Evolutionary conservation across 495 filamentous ascomycete species (phyloP).

Genomic region (Paragyromitra xinjiangensis): DNA sequence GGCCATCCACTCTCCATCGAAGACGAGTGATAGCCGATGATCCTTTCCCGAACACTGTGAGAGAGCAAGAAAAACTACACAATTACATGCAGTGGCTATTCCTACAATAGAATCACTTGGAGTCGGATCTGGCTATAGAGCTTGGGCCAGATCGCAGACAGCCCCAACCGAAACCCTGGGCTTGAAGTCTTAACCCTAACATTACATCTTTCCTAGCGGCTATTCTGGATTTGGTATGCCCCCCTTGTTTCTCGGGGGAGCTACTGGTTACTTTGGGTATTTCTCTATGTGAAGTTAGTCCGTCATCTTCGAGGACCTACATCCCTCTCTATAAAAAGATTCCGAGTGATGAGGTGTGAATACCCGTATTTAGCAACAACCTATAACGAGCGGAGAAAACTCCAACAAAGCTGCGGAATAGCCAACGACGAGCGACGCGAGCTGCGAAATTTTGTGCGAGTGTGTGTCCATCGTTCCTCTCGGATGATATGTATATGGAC

Average conservation of each 20-base stretch:
- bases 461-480: slow-evolving; percentile 23
- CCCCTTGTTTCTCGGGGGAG: not conserved
- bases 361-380: slow-evolving; percentile 22
- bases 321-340: slow-evolving; percentile 32
- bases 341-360: slow-evolving; percentile 48
- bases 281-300: not conserved
- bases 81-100: not conserved
- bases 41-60: slow-evolving; percentile 31
- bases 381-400: not conserved
- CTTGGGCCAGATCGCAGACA: not conserved
- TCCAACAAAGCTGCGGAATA: slow-evolving; percentile 17
- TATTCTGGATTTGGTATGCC: not conserved
- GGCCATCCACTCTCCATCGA: not conserved
- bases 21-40: slow-evolving; percentile 43
- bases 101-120: not conserved
- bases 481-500: slow-evolving; percentile 41
- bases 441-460: not conserved
- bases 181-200: not conserved
- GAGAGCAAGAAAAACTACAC: not conserved
- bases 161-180: not conserved
- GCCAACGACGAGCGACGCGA: slow-evolving; percentile 22
- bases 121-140: not conserved
- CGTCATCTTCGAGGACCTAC: slow-evolving; percentile 10
- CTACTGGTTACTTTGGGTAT: not conserved
- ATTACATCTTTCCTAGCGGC: not conserved